phyloP scores from a whole-genome alignment of 2,329 filamentous ascomycete species.

The Neonectria ditissima region DNA sequence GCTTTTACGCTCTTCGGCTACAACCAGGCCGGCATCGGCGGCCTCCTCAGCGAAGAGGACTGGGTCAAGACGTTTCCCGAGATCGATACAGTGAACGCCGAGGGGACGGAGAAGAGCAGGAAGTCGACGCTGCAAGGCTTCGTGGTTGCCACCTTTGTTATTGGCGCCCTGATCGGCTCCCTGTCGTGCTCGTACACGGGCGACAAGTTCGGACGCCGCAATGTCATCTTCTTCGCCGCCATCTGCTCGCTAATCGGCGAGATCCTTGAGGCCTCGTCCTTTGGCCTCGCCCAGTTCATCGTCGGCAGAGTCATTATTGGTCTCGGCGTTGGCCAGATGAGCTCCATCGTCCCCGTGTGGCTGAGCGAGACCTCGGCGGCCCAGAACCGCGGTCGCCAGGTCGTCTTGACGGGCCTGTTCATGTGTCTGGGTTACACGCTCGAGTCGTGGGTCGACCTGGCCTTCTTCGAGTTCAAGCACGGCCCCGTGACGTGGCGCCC shows the following conservation, averaged over 20 bases:
- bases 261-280: conserved; percentile 64
- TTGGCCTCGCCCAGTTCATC: conserved; percentile 48
- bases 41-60: conserved; percentile 73
- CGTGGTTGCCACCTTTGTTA: conserved; percentile 62
- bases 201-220: conserved; percentile 67
- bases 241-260: conserved; percentile 64
- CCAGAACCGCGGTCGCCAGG: conserved; percentile 59
- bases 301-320: conserved; percentile 64
- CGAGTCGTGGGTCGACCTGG: conserved; percentile 58
- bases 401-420: conserved; percentile 63
- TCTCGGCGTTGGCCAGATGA: conserved; percentile 64
- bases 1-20: conserved; percentile 62
- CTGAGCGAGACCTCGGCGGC: conserved; percentile 63
- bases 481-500: conserved; percentile 48
- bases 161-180: conserved; percentile 68
- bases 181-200: conserved; percentile 57
- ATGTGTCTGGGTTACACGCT: conserved; percentile 55
- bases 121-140: conserved; percentile 59
- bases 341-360: conserved; percentile 65
- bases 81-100: conserved; percentile 63
- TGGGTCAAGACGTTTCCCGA: conserved; percentile 65
- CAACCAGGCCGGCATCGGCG: conserved; percentile 77
- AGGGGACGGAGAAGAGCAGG: conserved; percentile 46
- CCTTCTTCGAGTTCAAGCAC: conserved; percentile 50
- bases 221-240: conserved; percentile 66